These are phyloP conservation scores for Yamadazyma laniorum DNA, from an alignment of 805 yeast species.

Conservation along the genomic window DNA sequence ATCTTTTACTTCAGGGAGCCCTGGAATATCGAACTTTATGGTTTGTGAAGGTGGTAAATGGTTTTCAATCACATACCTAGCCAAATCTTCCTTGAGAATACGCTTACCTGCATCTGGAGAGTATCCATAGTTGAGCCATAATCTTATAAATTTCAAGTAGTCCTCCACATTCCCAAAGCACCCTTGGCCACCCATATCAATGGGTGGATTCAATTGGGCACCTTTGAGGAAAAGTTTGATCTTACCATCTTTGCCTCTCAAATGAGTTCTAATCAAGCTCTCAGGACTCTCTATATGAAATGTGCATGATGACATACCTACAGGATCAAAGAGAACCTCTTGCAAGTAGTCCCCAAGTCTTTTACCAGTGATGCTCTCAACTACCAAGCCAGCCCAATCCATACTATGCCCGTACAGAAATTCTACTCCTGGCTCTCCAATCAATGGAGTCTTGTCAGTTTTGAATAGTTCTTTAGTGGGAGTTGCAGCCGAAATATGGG, in stretches of 20 bases:
- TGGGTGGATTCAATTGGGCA: conserved; percentile 18
- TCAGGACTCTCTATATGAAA: conserved; percentile 18
- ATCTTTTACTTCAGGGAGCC: conserved; percentile 19
- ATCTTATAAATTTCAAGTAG: conserved; percentile 36
- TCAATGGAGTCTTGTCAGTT: conserved; percentile 25
- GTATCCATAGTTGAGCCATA: conserved; percentile 39
- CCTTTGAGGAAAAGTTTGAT: conserved; percentile 6
- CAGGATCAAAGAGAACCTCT: conserved; percentile 30
- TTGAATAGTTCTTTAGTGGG: conserved; percentile 26
- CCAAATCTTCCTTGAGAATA: conserved; percentile 27
- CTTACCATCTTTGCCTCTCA: conserved; percentile 16
- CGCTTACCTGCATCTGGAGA: conserved; percentile 37
- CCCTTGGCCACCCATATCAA: conserved; percentile 48
- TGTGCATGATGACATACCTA: conserved; percentile 32
- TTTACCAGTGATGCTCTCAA: conserved; percentile 33
- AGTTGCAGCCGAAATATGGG: conserved; percentile 8
- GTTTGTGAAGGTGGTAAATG: conserved; percentile 30
- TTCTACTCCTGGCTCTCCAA: conserved; percentile 37
- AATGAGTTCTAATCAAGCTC: conserved; percentile 17
- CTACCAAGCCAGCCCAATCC: conserved; percentile 40
- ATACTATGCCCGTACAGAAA: conserved; percentile 38
- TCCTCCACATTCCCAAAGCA: conserved; percentile 37
- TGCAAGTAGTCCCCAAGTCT: conserved; percentile 31
- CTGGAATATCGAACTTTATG: conserved; percentile 17
- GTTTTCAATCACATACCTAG: conserved; percentile 29